Evolutionary conservation across 441 rosid species (phyloP), one percentile per base, ranked within the genome.

Genomic region (Hura crepitans): DNA sequence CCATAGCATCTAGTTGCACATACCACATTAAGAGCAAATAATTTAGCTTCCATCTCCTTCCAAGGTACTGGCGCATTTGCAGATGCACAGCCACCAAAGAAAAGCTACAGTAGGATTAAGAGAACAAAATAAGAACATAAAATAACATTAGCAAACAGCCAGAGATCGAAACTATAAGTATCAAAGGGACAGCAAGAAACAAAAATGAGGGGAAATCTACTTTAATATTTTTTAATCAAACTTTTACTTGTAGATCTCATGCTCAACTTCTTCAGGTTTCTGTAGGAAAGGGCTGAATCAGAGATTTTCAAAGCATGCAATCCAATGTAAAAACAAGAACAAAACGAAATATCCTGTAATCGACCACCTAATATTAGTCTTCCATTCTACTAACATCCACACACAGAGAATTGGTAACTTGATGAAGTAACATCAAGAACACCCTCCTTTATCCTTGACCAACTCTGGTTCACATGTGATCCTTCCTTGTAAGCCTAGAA

Each of bases 11-110:
- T 27, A 45, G 51, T 53, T 65, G 63, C 61, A 67, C 86, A 82
- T 72, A 94, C 99, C 85, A 84, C 96, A 85, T 89, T 85, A 70
- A 94, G 89, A 74, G 87, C 84, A 76, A 94, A 92, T 72, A 92
- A 79, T 80, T 90, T 90, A 60, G 87, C 78, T 81, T 94, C 99
- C 75, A 94, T 85, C 81, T 90, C 97, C 75, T 83, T 87, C 94
- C 96, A 92, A 62, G 85, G 89, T 75, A 87, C 82, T 55, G 88
- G 72, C 67, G 72, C 72, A 83, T 77, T 89, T 74, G 85, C 68
- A 79, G 87, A 82, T 75, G 80, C 71, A 86, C 88, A 86, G 71
- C 91, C 84, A 72, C 85, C 85, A 67, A 82, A 90, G 78, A 85
- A 83, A 71, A 94, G 80, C 97, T 90, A 73, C 76, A 89, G 22